A percentile compares a stretch with the other conserved stretches of the same genome.
phyloP scores from a whole-genome alignment of 2,329 filamentous ascomycete genomes.

The Pezicula neosporulosa region DNA sequence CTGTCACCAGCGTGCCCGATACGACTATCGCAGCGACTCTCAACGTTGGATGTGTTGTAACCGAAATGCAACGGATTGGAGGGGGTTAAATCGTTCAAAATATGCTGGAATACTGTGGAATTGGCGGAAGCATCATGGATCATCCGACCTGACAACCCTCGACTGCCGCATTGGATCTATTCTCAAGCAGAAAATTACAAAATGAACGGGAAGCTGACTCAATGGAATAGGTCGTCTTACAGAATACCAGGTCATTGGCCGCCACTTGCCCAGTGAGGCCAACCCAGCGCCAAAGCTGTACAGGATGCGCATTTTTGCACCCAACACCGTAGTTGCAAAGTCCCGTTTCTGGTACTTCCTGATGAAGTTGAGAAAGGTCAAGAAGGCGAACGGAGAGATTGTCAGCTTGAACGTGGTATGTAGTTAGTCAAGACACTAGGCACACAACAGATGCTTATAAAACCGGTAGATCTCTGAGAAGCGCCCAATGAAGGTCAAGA shows the following conservation, averaged over 20 bases:
- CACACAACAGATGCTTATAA: conserved; percentile 13
- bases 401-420: conserved; percentile 93
- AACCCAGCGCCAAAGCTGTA: conserved; percentile 98
- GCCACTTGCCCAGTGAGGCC: conserved; percentile 95
- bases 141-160: no score
- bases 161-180: no score
- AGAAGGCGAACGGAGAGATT: conserved; percentile 99
- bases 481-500: conserved; percentile 99
- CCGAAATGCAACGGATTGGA: no score
- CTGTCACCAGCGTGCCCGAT: no score
- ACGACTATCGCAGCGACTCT: no score
- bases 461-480: conserved; percentile 85
- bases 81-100: no score
- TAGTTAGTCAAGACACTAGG: conserved; percentile 20
- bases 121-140: no score
- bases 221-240: conserved; percentile 83
- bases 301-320: conserved; percentile 99
- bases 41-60: no score
- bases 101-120: no score
- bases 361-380: conserved; percentile 98
- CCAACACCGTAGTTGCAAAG: conserved; percentile 97
- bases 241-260: conserved; percentile 99
- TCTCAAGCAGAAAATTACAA: not conserved
- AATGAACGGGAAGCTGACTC: conserved; percentile 27
- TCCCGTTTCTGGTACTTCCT: conserved; percentile 99